These are phyloP conservation scores for Baorangia bicolor DNA, from an alignment of 768 basidiomycete genomes.

Conservation along the genomic window DNA sequence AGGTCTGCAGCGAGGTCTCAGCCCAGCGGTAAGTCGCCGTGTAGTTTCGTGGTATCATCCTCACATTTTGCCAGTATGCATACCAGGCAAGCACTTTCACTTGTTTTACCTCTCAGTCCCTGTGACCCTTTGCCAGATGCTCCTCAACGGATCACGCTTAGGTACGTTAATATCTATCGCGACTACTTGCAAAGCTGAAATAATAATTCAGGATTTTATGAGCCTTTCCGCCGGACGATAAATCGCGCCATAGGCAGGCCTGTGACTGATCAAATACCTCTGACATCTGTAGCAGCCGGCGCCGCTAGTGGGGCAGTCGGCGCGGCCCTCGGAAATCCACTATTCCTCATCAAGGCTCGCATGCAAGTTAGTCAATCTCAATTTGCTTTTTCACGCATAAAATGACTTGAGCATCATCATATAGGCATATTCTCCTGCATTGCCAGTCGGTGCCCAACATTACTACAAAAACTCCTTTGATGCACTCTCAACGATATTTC, in stretches of 20 bases:
- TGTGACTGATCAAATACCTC: constrained; percentile 62
- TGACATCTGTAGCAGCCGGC: constrained; percentile 83
- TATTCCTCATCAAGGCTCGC: constrained; percentile 95
- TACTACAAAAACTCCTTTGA: constrained; percentile 83
- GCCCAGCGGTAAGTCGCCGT: constrained; percentile 69
- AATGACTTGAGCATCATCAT: neutral
- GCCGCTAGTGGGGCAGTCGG: constrained; percentile 90
- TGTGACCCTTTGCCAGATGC: constrained; percentile 52
- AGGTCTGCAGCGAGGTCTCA: constrained; percentile 91
- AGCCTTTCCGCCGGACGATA: constrained; percentile 74
- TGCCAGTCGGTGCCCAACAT: constrained; percentile 95
- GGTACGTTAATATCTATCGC: constrained; percentile 43
- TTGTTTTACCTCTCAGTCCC: neutral
- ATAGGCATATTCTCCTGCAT: constrained; percentile 89
- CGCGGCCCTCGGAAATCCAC: constrained; percentile 80
- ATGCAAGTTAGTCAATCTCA: constrained; percentile 67
- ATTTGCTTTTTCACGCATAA: neutral
- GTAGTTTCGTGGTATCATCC: neutral
- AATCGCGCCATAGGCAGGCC: constrained; percentile 69
- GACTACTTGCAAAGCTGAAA: constrained; percentile 13
- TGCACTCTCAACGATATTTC: constrained; percentile 77
- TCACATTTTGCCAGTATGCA: constrained; percentile 58
- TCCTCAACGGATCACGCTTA: constrained; percentile 88
- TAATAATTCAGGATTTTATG: constrained; percentile 79
- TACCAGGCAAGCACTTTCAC: constrained; percentile 68